Conservation (phyloP, 352 stramenopile species). For the Globisporangium polare region DNA sequence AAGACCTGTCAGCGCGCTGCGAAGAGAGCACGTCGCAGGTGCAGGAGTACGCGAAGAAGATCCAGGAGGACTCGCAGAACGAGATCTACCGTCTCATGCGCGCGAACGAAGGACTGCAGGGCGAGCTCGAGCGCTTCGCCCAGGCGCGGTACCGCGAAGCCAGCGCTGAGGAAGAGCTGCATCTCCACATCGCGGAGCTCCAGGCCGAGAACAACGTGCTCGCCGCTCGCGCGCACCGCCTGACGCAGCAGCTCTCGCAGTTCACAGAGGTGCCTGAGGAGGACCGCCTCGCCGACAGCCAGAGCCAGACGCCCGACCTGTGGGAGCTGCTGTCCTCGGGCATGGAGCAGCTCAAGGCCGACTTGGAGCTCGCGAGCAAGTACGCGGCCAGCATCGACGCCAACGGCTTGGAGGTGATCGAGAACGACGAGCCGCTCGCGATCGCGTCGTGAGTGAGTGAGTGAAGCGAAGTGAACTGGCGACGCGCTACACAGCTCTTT, state of each 20-base stretch:
- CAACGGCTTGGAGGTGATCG: slow-evolving; percentile 29
- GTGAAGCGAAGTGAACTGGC: not conserved
- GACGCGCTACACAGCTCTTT: not conserved
- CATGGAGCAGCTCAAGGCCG: slow-evolving; percentile 89
- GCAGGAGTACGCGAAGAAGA: slow-evolving; percentile 55
- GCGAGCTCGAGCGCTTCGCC: slow-evolving; percentile 62
- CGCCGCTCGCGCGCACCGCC: slow-evolving; percentile 62
- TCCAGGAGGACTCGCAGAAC: slow-evolving; percentile 58
- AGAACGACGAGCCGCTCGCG: slow-evolving; percentile 50
- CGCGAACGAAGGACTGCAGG: slow-evolving; percentile 52
- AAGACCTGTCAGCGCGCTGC: slow-evolving; percentile 53
- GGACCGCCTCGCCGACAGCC: slow-evolving; percentile 46
- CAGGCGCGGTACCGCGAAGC: slow-evolving; percentile 63
- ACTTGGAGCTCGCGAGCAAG: slow-evolving; percentile 84
- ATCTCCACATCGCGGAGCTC: slow-evolving; percentile 67
- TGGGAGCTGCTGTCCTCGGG: slow-evolving; percentile 82
- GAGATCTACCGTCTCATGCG: slow-evolving; percentile 60
- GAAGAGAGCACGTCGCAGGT: slow-evolving; percentile 62
- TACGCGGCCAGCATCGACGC: slow-evolving; percentile 80
- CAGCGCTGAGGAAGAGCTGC: slow-evolving; percentile 60
- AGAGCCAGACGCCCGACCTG: slow-evolving; percentile 65
- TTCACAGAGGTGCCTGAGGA: slow-evolving; percentile 79
- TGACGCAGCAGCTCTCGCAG: slow-evolving; percentile 80
- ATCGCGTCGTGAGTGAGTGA: slow-evolving; percentile 32
- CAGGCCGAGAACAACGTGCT: slow-evolving; percentile 86